Percentiles rank a stretch among this genome's conserved stretches.
Evolutionary conservation across 2,329 filamentous ascomycete species (phyloP).

Genomic region (Cryphonectria parasitica): DNA sequence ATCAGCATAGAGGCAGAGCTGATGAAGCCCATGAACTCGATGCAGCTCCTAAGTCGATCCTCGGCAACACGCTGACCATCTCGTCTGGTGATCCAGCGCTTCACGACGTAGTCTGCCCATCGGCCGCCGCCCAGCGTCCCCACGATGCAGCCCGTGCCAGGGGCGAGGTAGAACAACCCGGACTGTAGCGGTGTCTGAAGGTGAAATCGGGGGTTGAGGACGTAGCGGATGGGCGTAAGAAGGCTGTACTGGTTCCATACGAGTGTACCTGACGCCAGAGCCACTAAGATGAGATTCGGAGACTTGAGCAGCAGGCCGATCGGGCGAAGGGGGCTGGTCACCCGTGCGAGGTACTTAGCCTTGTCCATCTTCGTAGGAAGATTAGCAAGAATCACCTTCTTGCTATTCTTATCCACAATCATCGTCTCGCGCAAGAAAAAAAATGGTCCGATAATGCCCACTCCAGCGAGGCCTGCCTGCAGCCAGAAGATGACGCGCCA

Average conservation of each 20-base stretch:
- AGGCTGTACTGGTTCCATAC: slow-evolving; percentile 75
- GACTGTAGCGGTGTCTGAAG: slow-evolving; percentile 66
- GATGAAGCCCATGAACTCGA: slow-evolving; percentile 61
- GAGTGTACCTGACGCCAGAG: slow-evolving; percentile 60
- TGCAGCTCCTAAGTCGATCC: slow-evolving; percentile 66
- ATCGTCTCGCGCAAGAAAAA: slow-evolving; percentile 77
- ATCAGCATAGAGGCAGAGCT: slow-evolving; percentile 69
- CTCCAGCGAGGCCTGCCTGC: slow-evolving; percentile 68
- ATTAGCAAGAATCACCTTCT: slow-evolving; percentile 34
- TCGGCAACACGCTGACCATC: slow-evolving; percentile 65
- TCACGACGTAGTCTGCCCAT: slow-evolving; percentile 66
- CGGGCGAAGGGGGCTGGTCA: slow-evolving; percentile 11
- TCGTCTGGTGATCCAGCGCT: slow-evolving; percentile 58
- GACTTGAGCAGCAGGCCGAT: slow-evolving; percentile 16
- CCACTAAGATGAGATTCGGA: slow-evolving; percentile 54
- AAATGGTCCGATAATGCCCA: slow-evolving; percentile 61
- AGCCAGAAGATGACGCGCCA: slow-evolving; percentile 82
- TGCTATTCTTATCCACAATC: slow-evolving; percentile 29
- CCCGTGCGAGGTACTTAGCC: slow-evolving; percentile 16
- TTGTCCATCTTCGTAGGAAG: slow-evolving; percentile 6
- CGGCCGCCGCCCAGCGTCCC: slow-evolving; percentile 70
- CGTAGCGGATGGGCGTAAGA: slow-evolving; percentile 69
- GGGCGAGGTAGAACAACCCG: slow-evolving; percentile 72
- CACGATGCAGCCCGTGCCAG: slow-evolving; percentile 66
- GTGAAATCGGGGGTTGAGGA: slow-evolving; percentile 71